Evolutionary conservation across 1,139 yeast species (phyloP), one percentile per base, ranked within the genome.

Genomic region (Magnusiomyces ingens): DNA sequence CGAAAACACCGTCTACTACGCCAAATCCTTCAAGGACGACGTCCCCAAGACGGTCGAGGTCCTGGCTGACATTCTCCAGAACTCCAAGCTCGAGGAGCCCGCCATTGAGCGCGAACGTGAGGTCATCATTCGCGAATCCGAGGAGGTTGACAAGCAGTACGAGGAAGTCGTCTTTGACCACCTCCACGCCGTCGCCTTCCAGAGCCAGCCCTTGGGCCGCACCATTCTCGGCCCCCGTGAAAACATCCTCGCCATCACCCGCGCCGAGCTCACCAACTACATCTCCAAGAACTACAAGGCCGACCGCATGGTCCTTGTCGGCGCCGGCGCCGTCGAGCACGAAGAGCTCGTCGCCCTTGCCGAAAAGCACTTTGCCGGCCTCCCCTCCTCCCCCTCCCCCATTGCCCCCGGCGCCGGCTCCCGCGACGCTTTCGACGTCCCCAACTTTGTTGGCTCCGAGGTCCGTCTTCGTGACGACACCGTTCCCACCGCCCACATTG

Each of bases 151-250:
- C 70, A 93, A 91, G 73, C 90, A 89, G 94, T 87, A 88, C 67
- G 99, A 93, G 68, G 99, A 93, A 70, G 98, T 93, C 48, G 96
- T 94, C 13, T 94, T 94, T 70, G 99, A 93, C 71, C 95, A 94
- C 70, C 76, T 93, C 55, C 99, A 93, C 72, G 89, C 95, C 45
- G 89, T 91, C 35, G 91, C 96, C 8, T 93, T 81, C 74, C 87
- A 81, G 67, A 84, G 81, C 60, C 99, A 94, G 71, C 95, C 96
- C 52, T 77, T 93, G 60, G 99, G 99, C 26, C 83, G 98, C 71
- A 94, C 99, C n/a, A 93, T 93, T 58, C 75, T 93, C 58, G 99
- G 99, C 0, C 99, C 99, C 19, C 79, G 91, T 58, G 89, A 87
- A 59, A 84, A 90, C 70, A 93, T 93, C 65, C 79, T 81, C 66